Evolutionary conservation across 192 early-diverging fungal genomes (phyloP), one percentile per base, ranked within the genome.

Genomic region (Coemansia sp.): DNA sequence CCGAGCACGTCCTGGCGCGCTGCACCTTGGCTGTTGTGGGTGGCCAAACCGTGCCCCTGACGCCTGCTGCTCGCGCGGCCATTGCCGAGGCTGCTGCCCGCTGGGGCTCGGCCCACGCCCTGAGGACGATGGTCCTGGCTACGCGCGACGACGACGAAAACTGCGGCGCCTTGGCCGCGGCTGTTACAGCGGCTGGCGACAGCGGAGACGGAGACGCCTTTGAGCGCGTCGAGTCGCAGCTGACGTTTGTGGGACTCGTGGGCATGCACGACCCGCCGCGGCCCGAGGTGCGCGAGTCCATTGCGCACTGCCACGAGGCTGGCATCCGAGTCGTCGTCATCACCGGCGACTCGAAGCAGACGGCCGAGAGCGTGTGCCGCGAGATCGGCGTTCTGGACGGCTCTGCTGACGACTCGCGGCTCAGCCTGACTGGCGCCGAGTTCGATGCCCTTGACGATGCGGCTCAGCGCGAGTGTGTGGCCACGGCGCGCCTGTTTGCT

Each of bases 211-310:
- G 61, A 60, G 27, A 53, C 8, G 55, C 44, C 9, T 98, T 93
- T 76, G 84, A 76, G 70, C 56, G 74, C 5, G 89, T 91, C 71
- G 95, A 97, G 77, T 78, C 88, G 41, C 80, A 89, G 61, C 91
- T 99, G 92, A 93, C 89, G 15, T 98, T 99, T 86, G 84, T 96
- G 44, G 98, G 98, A 22, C 78, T 98, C 16, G 90, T 93, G 52
- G 98, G 90, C 69, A 98, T 99, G 96, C 87, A 94, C 75, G 98
- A 99, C 70, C 98, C 98, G 50, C 98, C 98, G 30, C 87, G 98
- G 13, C 89, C 95, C 11, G 96, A 98, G 76, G 95, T 98, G 34
- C 76, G 76, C 53, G 86, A 74, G 22, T 89, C 95, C 18, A 95
- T 99, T 74, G 75, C 70, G 53, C 89, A 91, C 66, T 99, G 98